Percentiles rank a stretch among this genome's conserved stretches.
phyloP scores from a whole-genome alignment of 768 basidiomycete species.

The Kwoniella mangroviensis region DNA sequence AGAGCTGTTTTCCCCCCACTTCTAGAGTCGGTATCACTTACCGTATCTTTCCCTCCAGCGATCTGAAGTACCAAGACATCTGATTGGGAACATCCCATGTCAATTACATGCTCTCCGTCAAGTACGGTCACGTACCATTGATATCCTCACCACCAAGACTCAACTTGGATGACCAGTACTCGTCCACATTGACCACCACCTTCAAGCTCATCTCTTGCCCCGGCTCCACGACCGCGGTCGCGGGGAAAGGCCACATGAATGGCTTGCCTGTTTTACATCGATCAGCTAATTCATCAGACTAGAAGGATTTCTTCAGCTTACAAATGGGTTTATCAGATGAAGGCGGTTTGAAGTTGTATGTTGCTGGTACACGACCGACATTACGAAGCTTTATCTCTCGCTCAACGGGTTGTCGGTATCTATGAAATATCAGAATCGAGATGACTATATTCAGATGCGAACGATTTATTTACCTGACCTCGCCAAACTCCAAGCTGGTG shows the following conservation, averaged over 20 bases:
- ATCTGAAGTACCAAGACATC: conserved; percentile 48
- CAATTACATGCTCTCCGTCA: too few relatives aligned
- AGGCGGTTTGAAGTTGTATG: conserved; percentile 41
- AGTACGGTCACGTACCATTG: conserved; percentile 31
- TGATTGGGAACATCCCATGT: conserved; percentile 4
- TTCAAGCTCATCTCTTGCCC: conserved; percentile 32
- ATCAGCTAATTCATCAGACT: not conserved
- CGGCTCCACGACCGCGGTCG: conserved; percentile 29
- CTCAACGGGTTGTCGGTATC: conserved; percentile 30
- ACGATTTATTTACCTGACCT: conserved; percentile 32
- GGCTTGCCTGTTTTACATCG: conserved; percentile 34
- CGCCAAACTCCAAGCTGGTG: conserved; percentile 43
- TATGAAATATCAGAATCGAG: not conserved
- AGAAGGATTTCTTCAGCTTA: conserved; percentile 15
- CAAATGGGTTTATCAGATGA: conserved; percentile 39
- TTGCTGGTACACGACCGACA: conserved; percentile 40
- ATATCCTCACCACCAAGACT: conserved; percentile 41
- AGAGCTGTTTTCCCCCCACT: not conserved
- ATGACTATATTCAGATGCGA: too few relatives aligned
- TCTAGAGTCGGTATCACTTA: conserved; percentile 15
- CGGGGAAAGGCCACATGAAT: conserved; percentile 40
- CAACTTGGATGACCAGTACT: conserved; percentile 26
- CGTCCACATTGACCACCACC: conserved; percentile 33
- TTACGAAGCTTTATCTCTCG: conserved; percentile 35
- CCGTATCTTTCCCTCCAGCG: conserved; percentile 42